Percentiles rank a stretch among this genome's conserved stretches.
Evolutionary conservation across 225 moss, liverwort and hornwort genomes (phyloP).

Genomic region (Lunularia cruciata): DNA sequence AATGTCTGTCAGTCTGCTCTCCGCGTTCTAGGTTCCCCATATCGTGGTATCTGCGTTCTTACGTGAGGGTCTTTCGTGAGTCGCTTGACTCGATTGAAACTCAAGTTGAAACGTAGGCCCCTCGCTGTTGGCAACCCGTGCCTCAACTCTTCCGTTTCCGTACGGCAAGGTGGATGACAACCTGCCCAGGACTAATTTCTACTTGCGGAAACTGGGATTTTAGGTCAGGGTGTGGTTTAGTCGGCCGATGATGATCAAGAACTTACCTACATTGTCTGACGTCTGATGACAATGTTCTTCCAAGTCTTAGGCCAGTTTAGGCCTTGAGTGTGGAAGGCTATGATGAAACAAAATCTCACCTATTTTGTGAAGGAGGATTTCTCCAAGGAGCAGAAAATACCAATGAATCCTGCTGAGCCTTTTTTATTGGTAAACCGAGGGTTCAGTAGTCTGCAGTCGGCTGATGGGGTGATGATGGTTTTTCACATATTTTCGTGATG

Average conservation of each 20-base stretch:
- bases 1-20: too few relatives aligned
- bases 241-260: constrained; percentile 10
- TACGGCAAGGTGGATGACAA: background rate
- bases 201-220: background rate
- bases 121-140: background rate
- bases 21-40: background rate
- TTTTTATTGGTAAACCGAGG: too few relatives aligned
- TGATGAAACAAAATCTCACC: constrained; percentile 4
- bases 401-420: constrained; percentile 14
- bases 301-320: background rate
- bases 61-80: background rate
- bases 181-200: too few relatives aligned
- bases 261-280: constrained; percentile 21
- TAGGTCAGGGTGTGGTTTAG: background rate
- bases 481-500: too few relatives aligned
- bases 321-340: background rate
- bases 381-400: background rate
- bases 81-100: too few relatives aligned
- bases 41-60: background rate
- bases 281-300: background rate
- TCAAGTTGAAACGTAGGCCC: background rate
- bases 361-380: background rate
- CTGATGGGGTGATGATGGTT: background rate
- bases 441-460: background rate
- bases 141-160: background rate